Base-by-base conservation (phyloP, 2,329 filamentous ascomycete genomes). In the Cercospora sp. region DNA sequence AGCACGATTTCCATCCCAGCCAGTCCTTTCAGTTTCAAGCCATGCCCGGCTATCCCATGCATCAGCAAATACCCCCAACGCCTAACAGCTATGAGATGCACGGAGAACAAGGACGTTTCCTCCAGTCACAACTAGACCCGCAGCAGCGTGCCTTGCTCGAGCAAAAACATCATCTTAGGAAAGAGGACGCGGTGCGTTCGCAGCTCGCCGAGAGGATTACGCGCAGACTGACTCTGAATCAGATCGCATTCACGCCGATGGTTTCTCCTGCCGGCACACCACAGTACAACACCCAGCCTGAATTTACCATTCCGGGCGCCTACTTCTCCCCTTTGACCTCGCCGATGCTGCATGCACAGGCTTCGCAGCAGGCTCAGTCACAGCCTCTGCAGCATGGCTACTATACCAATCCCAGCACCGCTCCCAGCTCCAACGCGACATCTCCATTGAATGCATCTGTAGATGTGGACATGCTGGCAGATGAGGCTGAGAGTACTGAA, bases 311-410 rank as follows among this genome's bases (percentile, higher is more conserved):
- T 3, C 89, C 90, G 0, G 87, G 87, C 39, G 87, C 90, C 36
- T 94, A 93, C 80, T 94, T 95, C 77, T 95, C 91, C 76, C 92
- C 92, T 9, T 83, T 95, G 60, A 93, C 91, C 5, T 95, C 92
- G 16, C 92, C 92, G 1, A 91, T 91, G 3, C 82, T 95, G 18
- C 90, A 91, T 77, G 90, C 91, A 1, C 90, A 93, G 77, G 87
- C 83, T 69, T 28, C 78, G 78, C 78, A 82, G 81, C 73, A 86
- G 58, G 77, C 81, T 61, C 67, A 69, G 76, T 77, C 68, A 69
- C 76, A 75, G 60, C 67, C 67, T 13, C 76, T 73, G 31, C 71
- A 76, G 81, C 76, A 70, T 71, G 75, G 83, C 75, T 69, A 82
- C 79, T 75, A 79, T 72, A 72, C 82, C 77, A 72, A 83, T 79